Base-by-base conservation (phyloP, 257 asterid species). In the Lavandula angustifolia region DNA sequence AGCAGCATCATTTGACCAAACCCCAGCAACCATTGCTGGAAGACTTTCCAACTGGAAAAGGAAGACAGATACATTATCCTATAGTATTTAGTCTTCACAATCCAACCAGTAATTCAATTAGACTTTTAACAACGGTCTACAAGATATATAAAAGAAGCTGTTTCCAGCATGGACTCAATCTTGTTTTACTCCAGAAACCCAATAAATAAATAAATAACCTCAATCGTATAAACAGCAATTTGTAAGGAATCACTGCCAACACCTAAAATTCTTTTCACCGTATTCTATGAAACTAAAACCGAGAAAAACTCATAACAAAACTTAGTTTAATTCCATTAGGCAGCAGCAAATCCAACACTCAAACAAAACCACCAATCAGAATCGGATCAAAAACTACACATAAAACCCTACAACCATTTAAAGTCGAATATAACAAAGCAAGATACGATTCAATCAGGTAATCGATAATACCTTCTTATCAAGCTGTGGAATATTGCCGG, bases 31-130 rank as follows among this genome's bases (percentile, higher is more conserved):
- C 91, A 91, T 76, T 31, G 76, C 78, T 2, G 96, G 96, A 38
- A 91, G 91, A 72, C 78, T 86, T 76, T 91, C 96, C 60, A 88
- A 73, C 96, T 91, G 94, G 48, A 73, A 77, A 38, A 56, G 13
- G n/a, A 33, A 73, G 1, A 41, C 1, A 42, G n/a, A 61, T 10
- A 31, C 49, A 63, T 5, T 9, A 52, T 2, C 11, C 7, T 35
- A 40, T 2, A 37, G 3, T 43, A 46, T 61, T 47, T 38, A 29
- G 8, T 16, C 8, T 49, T 62, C 54, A 62, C 66, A 42, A 60
- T 53, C 60, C 53, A 29, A 33, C 58, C 35, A 49, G 40, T 38
- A 29, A 32, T 9, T 46, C 49, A 47, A 10, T 31, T 60, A 67
- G 3, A 32, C 34, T 11, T 46, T 9, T n/a, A 13, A 73, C 12